Evolutionary conservation across 2,329 filamentous ascomycete genomes (phyloP).

Genomic region (Hypoxylon sp.): DNA sequence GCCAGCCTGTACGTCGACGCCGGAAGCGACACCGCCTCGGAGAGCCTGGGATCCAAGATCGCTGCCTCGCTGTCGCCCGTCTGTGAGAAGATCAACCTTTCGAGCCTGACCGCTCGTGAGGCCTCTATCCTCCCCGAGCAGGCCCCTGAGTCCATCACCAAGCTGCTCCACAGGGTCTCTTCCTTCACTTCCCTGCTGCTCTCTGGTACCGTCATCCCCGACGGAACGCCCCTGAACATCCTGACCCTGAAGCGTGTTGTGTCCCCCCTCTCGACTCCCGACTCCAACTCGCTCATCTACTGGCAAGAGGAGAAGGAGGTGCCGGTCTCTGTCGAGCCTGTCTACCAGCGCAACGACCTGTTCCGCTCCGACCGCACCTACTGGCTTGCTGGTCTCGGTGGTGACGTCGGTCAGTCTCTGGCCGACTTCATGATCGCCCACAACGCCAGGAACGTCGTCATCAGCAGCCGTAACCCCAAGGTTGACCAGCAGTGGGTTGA

Average conservation of each 20-base stretch:
- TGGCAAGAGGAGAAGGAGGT: not conserved
- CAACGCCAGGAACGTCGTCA: constrained; percentile 38
- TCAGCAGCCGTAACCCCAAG: constrained; percentile 44
- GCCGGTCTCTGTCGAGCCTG: constrained; percentile 7
- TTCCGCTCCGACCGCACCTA: constrained; percentile 39
- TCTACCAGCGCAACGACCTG: constrained; percentile 2
- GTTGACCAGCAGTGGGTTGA: constrained; percentile 32
- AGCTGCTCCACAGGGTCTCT: not conserved
- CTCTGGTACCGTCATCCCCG: not conserved
- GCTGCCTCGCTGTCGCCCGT: not conserved
- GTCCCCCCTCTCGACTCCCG: not conserved
- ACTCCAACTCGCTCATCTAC: constrained; percentile 3
- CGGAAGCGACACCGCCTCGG: not conserved
- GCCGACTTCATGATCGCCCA: constrained; percentile 38
- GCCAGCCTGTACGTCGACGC: not conserved
- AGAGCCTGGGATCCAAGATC: not conserved
- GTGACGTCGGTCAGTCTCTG: constrained; percentile 39
- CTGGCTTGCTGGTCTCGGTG: constrained; percentile 39
- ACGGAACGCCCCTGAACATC: not conserved
- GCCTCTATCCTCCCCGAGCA: not conserved
- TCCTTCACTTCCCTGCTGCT: not conserved
- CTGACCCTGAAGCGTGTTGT: not conserved
- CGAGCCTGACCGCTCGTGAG: not conserved
- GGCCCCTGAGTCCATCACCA: not conserved
- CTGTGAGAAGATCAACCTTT: not conserved